Evolutionary conservation across 768 basidiomycete genomes (phyloP), one percentile per base, ranked within the genome.

Genomic region (Cubamyces sp.): DNA sequence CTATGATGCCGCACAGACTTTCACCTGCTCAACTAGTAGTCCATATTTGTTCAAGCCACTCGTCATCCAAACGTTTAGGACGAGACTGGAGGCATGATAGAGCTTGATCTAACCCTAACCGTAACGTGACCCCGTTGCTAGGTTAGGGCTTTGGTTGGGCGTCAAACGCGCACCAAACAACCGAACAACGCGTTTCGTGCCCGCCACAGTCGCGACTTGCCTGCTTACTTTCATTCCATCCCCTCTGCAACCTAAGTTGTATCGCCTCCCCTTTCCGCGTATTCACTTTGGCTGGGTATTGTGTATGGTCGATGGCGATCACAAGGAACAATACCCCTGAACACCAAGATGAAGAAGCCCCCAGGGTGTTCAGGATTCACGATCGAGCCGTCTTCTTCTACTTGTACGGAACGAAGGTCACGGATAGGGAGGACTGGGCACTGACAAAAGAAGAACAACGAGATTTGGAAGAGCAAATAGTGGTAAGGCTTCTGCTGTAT

Each of bases 311-410:
- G n/a, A 56, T 62, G 61, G 60, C 28, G 1, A 55, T 18, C 0
- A 25, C 48, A 16, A 9, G 54, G 15, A 8, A 37, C 5, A 56
- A 51, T 30, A 40, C 19, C 5, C 43, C 42, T 3, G 41, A 21
- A 18, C 25, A 25, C 25, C 15, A 46, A 3, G 41, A 41, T 18
- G 26, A 52, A 19, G 57, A 9, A 0, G 49, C 14, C 5, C 40
- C 16, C 7, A 3, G 15, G 19, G 23, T 58, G 11, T 57, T 63
- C 62, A 47, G 26, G 19, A 25, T 12, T n/a, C 30, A 57, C 39
- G 58, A 43, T 1, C 30, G 50, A 21, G 54, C 63, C 3, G 59
- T 64, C 11, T 43, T 19, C 18, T 64, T 65, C 60, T 57, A 61
- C 41, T 41, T 64, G 19, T 61, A 47, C 21, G 60, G 56, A 5